These are phyloP conservation scores for Adansonia rubrostipa DNA, from an alignment of 441 rosid genomes.

Conservation along the genomic window DNA sequence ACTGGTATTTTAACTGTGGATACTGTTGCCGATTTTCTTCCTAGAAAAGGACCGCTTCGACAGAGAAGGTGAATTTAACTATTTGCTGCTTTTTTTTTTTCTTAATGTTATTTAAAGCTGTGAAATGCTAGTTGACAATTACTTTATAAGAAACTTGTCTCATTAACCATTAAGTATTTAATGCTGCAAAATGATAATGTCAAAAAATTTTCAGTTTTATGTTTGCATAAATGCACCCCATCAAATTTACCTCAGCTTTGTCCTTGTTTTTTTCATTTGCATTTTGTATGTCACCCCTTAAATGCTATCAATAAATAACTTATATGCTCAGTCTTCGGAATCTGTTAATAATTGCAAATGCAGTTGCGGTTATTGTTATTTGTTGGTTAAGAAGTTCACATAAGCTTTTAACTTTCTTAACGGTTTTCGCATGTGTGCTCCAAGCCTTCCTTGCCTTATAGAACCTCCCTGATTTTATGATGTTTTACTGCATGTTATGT, in stretches of 20 bases:
- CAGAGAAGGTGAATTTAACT: conserved; percentile 60
- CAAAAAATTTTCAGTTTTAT: not conserved
- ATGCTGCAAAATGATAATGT: not conserved
- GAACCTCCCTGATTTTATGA: not conserved
- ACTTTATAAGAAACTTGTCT: not conserved
- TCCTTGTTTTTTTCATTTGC: not conserved
- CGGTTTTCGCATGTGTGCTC: not conserved
- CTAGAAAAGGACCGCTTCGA: conserved; percentile 75
- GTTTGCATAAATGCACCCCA: not conserved
- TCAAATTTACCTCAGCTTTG: not conserved
- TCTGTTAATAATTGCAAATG: not conserved
- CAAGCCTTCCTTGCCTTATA: not conserved
- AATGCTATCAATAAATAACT: not conserved
- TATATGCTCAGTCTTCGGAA: not conserved
- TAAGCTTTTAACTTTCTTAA: not conserved
- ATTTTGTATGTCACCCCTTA: not conserved
- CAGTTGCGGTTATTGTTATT: not conserved
- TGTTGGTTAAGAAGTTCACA: not conserved
- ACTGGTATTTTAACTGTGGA: conserved; percentile 90
- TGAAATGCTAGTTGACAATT: not conserved
- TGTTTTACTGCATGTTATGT: not conserved
- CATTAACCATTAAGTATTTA: not conserved
- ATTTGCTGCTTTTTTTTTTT: not conserved
- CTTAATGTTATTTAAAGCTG: not conserved
- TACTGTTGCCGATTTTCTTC: conserved; percentile 87